Evolutionary conservation across 306 rosid genomes (phyloP).

Genomic region (Castanea mollissima): DNA sequence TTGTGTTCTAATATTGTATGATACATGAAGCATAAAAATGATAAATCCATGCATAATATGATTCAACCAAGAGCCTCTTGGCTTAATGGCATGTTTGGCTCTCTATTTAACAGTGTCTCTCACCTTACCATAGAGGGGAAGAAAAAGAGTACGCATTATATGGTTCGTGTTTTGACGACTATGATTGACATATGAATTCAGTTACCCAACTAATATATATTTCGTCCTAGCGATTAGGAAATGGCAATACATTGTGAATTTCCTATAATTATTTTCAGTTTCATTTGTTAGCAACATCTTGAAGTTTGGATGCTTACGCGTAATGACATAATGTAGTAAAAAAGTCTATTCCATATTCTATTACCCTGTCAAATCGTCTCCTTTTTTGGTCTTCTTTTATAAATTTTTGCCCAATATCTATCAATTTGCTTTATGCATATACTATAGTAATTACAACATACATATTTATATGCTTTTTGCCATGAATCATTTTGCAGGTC

Average conservation of each 20-base stretch:
- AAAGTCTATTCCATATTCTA: background rate
- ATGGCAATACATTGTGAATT: background rate
- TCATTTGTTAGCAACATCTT: background rate
- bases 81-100: no score
- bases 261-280: background rate
- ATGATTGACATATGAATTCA: no score
- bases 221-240: background rate
- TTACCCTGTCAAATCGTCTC: background rate
- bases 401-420: background rate
- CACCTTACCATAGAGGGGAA: no score
- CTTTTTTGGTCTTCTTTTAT: background rate
- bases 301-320: background rate
- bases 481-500: constrained; percentile 45
- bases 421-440: background rate
- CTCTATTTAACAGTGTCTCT: no score
- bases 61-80: no score
- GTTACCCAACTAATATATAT: background rate
- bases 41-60: no score
- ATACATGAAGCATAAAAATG: no score
- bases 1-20: no score
- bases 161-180: no score
- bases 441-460: background rate
- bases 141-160: no score
- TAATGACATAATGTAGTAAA: no score
- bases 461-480: constrained; percentile 11